These are phyloP conservation scores for Rosa hybrid DNA, from an alignment of 331 rosid species.

Conservation along the genomic window DNA sequence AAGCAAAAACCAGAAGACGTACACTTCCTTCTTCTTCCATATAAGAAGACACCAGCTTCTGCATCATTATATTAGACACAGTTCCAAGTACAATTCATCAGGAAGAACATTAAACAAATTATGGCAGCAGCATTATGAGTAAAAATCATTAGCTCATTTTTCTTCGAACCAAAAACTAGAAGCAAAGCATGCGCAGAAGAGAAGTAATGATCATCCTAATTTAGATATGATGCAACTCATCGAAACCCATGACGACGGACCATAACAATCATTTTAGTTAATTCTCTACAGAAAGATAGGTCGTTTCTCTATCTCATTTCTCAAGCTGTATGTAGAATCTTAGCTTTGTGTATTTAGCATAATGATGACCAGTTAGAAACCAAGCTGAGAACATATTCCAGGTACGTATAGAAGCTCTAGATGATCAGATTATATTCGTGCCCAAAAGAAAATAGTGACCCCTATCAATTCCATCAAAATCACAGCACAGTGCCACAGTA, in stretches of 20 bases:
- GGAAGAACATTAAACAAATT: constrained; percentile 9
- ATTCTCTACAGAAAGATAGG: not conserved
- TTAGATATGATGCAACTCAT: constrained; percentile 43
- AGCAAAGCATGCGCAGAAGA: constrained; percentile 49
- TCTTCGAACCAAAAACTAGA: not conserved
- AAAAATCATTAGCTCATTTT: not conserved
- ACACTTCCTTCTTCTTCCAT: not conserved
- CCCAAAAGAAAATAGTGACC: constrained; percentile 14
- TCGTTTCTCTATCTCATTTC: not conserved
- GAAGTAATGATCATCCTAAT: constrained; percentile 42
- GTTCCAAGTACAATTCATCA: constrained; percentile 33
- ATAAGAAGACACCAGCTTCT: not conserved
- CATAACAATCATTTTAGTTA: constrained; percentile 36
- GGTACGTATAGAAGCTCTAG: not conserved
- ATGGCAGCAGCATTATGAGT: not conserved
- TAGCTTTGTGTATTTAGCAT: not conserved
- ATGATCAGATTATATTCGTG: constrained; percentile 11
- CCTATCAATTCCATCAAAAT: constrained; percentile 12
- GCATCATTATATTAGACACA: not conserved
- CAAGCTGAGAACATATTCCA: not conserved
- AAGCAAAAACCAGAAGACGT: constrained; percentile 12
- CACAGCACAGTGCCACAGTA: constrained; percentile 14
- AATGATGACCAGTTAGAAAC: not conserved
- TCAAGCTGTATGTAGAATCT: not conserved
- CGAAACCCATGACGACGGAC: constrained; percentile 38